Base-by-base conservation (phyloP, 805 yeast genomes). In the Metschnikowia kunwiensis region DNA sequence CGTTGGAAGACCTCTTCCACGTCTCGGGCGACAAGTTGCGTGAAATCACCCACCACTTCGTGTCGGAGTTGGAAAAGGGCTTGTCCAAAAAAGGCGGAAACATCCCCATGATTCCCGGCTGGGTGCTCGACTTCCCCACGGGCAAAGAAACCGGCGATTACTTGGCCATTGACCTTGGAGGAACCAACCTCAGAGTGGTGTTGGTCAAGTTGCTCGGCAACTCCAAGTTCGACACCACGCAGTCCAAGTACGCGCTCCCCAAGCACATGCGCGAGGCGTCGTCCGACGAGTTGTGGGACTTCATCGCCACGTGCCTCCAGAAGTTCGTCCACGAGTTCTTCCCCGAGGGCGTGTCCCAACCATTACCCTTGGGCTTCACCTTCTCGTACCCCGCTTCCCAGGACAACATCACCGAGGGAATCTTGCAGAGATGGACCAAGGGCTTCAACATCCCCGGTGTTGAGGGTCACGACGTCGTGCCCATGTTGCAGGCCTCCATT, bases 71-170 rank as follows among this genome's bases (percentile, higher is more conserved):
- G 53, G 78, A 80, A 46, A 84, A 84, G 61, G 97, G 97, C 43
- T 73, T 84, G 49, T 72, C 81, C 42, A 72, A 75, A 56, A 62
- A 72, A 40, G 91, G 93, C 34, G 94, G 93, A 41, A 82, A 82
- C 61, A 86, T 87, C 55, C 97, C 98, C 44, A 91, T 91, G 97
- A 88, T 83, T 58, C 95, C 95, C 31, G 86, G 94, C 44, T 91
- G 97, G 97, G 97, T 91, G 38, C 70, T 88, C 74, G 94, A 84
- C 55, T 83, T 72, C 70, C 97, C 97, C 48, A 82, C 91, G 33
- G 98, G 98, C 48, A 68, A 78, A 50, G 98, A 91, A 63, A 75
- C 74, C 27, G 98, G 98, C 48, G 81, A 86, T 50, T 91, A 75
- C 64, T 68, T 91, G 58, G 97, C 97, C 35, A 83, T 93, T 43